phyloP scores from a whole-genome alignment of 2,329 filamentous ascomycete genomes.

The Sclerotinia minor region DNA sequence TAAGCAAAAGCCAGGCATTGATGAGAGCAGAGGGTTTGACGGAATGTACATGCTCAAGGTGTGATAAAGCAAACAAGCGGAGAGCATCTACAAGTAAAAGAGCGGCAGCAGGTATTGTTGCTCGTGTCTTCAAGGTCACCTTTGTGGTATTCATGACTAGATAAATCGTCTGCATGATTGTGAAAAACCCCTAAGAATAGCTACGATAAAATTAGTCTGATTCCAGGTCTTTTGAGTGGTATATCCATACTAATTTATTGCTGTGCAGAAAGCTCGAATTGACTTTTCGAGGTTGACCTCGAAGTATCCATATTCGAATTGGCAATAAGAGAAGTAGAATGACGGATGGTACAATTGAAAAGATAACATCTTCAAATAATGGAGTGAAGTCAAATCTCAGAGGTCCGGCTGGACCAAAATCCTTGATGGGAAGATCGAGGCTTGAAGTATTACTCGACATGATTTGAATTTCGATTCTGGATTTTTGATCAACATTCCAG shows the following conservation, averaged over 20 bases:
- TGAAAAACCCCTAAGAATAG: constrained; percentile 38
- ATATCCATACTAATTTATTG: constrained; percentile 32
- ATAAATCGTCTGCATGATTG: constrained; percentile 30
- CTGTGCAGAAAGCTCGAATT: constrained; percentile 30
- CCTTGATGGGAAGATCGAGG: constrained; percentile 2
- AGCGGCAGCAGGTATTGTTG: constrained; percentile 30
- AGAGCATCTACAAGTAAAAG: constrained; percentile 32
- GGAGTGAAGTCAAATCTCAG: constrained; percentile 37
- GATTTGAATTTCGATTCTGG: background rate
- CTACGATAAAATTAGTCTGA: constrained; percentile 28
- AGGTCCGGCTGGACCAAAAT: constrained; percentile 31
- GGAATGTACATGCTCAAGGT: constrained; percentile 35
- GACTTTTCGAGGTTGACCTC: constrained; percentile 33
- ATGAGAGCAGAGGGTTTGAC: constrained; percentile 35
- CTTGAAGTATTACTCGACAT: constrained; percentile 20
- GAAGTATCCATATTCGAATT: constrained; percentile 28
- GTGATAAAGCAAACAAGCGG: constrained; percentile 32
- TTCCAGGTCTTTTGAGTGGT: background rate
- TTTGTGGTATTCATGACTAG: constrained; percentile 27
- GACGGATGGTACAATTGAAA: constrained; percentile 32
- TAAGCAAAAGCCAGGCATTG: constrained; percentile 36
- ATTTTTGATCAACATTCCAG: background rate
- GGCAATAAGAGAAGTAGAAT: constrained; percentile 31
- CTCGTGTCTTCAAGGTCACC: constrained; percentile 26
- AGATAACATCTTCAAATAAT: constrained; percentile 34